Evolutionary conservation across 805 yeast species (phyloP).

Genomic region (Wilhelminamyces savonicus): DNA sequence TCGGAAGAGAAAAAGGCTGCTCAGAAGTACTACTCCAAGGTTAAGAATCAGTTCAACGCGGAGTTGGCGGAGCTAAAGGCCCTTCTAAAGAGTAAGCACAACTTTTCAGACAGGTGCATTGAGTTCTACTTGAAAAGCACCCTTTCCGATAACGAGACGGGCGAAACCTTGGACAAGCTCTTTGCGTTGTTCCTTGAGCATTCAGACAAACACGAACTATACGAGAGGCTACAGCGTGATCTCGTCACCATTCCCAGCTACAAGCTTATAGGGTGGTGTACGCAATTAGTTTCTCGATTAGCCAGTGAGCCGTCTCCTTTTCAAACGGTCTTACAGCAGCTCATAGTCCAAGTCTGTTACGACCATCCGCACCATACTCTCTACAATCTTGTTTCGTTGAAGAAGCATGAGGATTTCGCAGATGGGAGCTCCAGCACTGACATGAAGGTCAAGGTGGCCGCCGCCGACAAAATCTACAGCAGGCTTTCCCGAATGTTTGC

Average conservation of each 20-base stretch:
- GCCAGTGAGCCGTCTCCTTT: constrained; percentile 44
- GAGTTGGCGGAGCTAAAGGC: constrained; percentile 43
- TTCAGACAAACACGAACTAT: constrained; percentile 39
- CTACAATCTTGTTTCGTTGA: constrained; percentile 54
- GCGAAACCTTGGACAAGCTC: constrained; percentile 64
- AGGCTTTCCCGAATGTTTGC: too few species aligned
- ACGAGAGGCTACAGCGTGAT: constrained; percentile 29
- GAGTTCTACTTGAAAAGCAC: constrained; percentile 52
- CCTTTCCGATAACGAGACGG: constrained; percentile 32
- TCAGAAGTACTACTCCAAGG: constrained; percentile 42
- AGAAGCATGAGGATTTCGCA: constrained; percentile 35
- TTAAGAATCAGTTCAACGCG: constrained; percentile 40
- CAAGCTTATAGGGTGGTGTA: constrained; percentile 73
- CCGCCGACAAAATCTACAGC: constrained; percentile 40
- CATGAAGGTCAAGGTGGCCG: constrained; percentile 42
- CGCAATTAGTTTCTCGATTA: constrained; percentile 72
- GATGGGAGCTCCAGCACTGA: constrained; percentile 19
- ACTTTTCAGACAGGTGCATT: constrained; percentile 48
- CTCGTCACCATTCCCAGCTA: constrained; percentile 44
- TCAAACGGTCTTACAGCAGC: constrained; percentile 44
- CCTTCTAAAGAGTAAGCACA: constrained; percentile 29
- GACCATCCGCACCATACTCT: constrained; percentile 71
- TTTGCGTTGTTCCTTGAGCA: constrained; percentile 80
- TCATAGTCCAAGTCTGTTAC: constrained; percentile 42
- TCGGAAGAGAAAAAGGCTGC: constrained; percentile 48